phyloP scores from a whole-genome alignment of 768 basidiomycete genomes.

The Leccinellum luteum region DNA sequence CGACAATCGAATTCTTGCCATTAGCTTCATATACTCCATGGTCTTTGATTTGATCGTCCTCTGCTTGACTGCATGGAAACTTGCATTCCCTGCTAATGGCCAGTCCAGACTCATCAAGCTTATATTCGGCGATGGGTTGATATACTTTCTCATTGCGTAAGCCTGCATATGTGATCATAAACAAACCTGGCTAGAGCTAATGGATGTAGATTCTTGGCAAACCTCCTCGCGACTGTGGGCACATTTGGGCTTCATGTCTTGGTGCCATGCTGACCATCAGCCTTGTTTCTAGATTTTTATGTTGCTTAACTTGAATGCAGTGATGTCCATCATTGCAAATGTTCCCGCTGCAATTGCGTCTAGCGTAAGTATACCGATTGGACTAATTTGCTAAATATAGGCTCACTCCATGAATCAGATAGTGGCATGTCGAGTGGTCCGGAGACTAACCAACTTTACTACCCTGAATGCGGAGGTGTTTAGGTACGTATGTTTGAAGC shows the following conservation, averaged over 20 bases:
- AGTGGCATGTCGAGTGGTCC: slow-evolving; percentile 61
- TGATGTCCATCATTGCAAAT: slow-evolving; percentile 73
- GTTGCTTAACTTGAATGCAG: slow-evolving; percentile 65
- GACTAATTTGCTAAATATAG: background rate
- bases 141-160: slow-evolving; percentile 71
- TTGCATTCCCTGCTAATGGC: slow-evolving; percentile 44
- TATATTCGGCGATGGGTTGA: slow-evolving; percentile 70
- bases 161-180: slow-evolving; percentile 23
- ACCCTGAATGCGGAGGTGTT: slow-evolving; percentile 47
- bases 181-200: slow-evolving; percentile 1
- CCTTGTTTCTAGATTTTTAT: slow-evolving; percentile 46
- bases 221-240: slow-evolving; percentile 52
- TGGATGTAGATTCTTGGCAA: slow-evolving; percentile 57
- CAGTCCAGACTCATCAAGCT: slow-evolving; percentile 58
- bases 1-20: slow-evolving; percentile 56
- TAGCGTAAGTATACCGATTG: slow-evolving; percentile 42
- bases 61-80: slow-evolving; percentile 58
- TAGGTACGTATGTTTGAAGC: slow-evolving; percentile 39
- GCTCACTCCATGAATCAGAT: slow-evolving; percentile 43
- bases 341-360: slow-evolving; percentile 70
- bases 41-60: slow-evolving; percentile 65
- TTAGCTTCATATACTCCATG: slow-evolving; percentile 75
- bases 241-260: background rate
- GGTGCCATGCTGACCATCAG: background rate
- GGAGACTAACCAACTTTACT: slow-evolving; percentile 60